These are phyloP conservation scores for Rhododendron mucronatum DNA, from an alignment of 148 eudicot species.

Conservation along the genomic window DNA sequence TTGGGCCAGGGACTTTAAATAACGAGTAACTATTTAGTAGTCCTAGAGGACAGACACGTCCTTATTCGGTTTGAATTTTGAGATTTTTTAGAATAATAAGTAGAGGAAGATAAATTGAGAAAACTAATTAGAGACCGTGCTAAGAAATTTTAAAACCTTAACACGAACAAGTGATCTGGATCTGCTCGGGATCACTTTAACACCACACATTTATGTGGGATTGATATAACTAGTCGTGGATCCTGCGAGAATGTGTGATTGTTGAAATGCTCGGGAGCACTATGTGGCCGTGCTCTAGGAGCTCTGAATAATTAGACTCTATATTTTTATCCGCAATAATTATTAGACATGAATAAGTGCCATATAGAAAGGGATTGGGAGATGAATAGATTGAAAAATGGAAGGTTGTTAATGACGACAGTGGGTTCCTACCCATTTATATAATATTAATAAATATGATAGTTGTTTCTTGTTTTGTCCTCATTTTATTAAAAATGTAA, in stretches of 20 bases:
- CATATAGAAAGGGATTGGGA: not conserved
- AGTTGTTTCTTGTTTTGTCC: not conserved
- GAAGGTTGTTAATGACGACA: not conserved
- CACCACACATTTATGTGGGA: too few relatives aligned
- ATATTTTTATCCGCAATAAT: too few relatives aligned
- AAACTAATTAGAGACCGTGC: accelerated
- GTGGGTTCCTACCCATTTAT: not conserved
- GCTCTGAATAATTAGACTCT: too few relatives aligned
- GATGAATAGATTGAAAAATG: not conserved
- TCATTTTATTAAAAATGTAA: not conserved
- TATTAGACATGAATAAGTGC: not conserved
- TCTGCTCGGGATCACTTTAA: too few relatives aligned
- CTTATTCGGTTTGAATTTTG: too few relatives aligned
- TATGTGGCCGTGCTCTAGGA: too few relatives aligned
- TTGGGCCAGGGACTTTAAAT: not conserved
- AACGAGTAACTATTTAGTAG: too few relatives aligned
- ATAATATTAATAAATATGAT: not conserved
- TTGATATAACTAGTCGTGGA: too few relatives aligned
- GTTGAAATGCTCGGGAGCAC: too few relatives aligned
- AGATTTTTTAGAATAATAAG: too few relatives aligned
- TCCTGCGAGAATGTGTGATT: too few relatives aligned
- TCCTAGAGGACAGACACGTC: accelerated
- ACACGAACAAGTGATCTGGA: too few relatives aligned
- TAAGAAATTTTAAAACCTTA: accelerated
- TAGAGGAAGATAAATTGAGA: accelerated